These are phyloP conservation scores for Pythium brassicae DNA, from an alignment of 352 stramenopile species.

Conservation along the genomic window DNA sequence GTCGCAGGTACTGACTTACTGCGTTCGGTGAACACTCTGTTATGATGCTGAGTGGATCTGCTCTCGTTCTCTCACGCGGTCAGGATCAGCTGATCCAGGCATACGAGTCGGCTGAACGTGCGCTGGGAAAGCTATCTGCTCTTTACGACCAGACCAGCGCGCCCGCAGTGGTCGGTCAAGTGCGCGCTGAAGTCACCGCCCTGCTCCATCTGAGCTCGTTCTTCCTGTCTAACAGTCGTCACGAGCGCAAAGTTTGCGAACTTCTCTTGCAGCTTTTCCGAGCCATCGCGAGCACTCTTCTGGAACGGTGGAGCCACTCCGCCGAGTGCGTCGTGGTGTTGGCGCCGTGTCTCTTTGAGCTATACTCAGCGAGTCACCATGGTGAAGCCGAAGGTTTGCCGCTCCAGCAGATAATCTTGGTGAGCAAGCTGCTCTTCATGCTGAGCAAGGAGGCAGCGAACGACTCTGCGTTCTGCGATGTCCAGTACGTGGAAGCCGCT, in stretches of 20 bases:
- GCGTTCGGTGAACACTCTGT: too few relatives aligned
- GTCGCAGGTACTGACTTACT: constrained; percentile 23
- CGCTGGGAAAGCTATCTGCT: constrained; percentile 19
- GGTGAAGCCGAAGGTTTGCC: not conserved
- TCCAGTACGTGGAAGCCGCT: constrained; percentile 58
- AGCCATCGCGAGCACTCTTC: constrained; percentile 11
- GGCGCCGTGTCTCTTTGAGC: constrained; percentile 30
- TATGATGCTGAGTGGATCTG: too few relatives aligned
- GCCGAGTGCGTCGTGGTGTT: constrained; percentile 34
- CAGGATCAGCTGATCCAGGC: constrained; percentile 27
- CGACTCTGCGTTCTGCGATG: constrained; percentile 57
- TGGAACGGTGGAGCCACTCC: constrained; percentile 31
- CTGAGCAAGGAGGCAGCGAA: constrained; percentile 70
- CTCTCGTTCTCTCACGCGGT: too few relatives aligned
- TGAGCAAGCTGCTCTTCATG: constrained; percentile 67
- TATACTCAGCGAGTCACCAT: constrained; percentile 19
- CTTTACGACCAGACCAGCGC: constrained; percentile 4
- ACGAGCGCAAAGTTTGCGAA: constrained; percentile 1
- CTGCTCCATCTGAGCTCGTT: constrained; percentile 32
- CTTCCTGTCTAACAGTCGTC: constrained; percentile 16
- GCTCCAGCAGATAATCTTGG: constrained; percentile 19
- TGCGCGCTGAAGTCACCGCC: constrained; percentile 15
- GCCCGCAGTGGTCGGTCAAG: constrained; percentile 1
- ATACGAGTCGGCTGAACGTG: constrained; percentile 19
- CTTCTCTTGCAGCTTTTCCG: constrained; percentile 27